Base-by-base conservation (phyloP, 768 basidiomycete genomes). In the Suillus subalutaceus region DNA sequence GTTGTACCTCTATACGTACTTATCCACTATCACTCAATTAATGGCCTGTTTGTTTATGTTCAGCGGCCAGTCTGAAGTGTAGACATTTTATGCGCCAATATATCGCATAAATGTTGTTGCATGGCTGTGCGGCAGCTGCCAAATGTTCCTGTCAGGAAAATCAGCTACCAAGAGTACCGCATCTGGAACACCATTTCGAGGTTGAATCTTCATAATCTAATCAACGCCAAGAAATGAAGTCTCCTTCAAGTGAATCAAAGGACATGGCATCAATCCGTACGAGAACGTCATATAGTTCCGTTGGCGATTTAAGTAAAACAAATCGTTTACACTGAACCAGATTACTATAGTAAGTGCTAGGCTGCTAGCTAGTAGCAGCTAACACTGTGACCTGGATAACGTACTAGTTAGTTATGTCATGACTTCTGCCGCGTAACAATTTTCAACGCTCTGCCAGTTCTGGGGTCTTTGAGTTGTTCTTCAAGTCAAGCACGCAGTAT, bases 1-100 rank as follows among this genome's bases (percentile, higher is more conserved):
- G 63, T 73, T 68, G 46, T 75, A 67, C 57, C 70, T 60, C 67
- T 46, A 38, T 13, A 26, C 61, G 65, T 32, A 26, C 26, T 26
- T 67, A 62, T 60, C 9, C 32, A 35, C 55, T 55, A 56, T 2
- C 60, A 58, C 59, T 10, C 41, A 41, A 26, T 52, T 26, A 26
- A 41, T 59, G 58, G 1, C 26, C 26, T 41, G 26, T 41, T 59
- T 41, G 26, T 41, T 26, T 30, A 8, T 41, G 58, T 12, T 41
- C 23, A 26, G 37, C 15, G n/a, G 55, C 9, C 10, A 20, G 30
- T 55, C 20, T 7, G 8, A 6, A 52, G 38, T 23, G n/a, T 23
- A 8, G 37, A 38, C n/a, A 8, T 63, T 2, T 41, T 18, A 12
- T 64, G 63, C 20, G 58, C 58, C 30, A 30, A 62, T 35, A 20